Base-by-base conservation (phyloP, 2,329 filamentous ascomycete species). In the Bipolaris gigantea region DNA sequence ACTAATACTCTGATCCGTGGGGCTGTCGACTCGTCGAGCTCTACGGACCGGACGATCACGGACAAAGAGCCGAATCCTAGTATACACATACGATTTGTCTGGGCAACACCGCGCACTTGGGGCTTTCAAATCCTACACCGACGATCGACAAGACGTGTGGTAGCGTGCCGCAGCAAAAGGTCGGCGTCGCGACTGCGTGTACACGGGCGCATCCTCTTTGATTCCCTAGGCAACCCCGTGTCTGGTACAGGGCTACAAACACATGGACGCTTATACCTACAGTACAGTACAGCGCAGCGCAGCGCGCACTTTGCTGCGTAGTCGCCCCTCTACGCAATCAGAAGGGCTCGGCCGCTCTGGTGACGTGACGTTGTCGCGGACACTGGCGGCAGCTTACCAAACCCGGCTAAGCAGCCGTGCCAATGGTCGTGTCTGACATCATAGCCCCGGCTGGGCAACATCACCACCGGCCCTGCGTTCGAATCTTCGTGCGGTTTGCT, bases 401-500 rank as follows among this genome's bases (percentile, higher is more conserved):
- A 48, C 39, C 49, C 34, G 52, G 47, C 45, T 32, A 51, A 48
- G 50, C 42, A 30, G 25, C 46, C 21, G 48, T 42, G 49, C 50
- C 42, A 50, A 23, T 33, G 30, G 32, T 21, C 36, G 51, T 15
- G n/a, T 13, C 36, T 60, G 56, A 57, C 56, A 61, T 59, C 57
- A 59, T 58, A 43, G 50, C 21, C 43, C 39, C 48, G 45, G 53
- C 48, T 48, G 38, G 27, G 39, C 51, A 44, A 40, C 48, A 55
- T 40, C 48, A 57, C 39, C 25, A 44, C 27, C 44, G 25, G 38
- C 38, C 38, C 38, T 40, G 38, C 53, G 35, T 34, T 41, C 38
- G 53, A 57, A 55, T 53, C 51, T 53, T 58, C 39, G 19, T 18
- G 35, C 36, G 45, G 50, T 34, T 33, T 33, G 27, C 39, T n/a